These are phyloP conservation scores for Fomitopsis serialis DNA, from an alignment of 768 basidiomycete genomes.

Conservation along the genomic window DNA sequence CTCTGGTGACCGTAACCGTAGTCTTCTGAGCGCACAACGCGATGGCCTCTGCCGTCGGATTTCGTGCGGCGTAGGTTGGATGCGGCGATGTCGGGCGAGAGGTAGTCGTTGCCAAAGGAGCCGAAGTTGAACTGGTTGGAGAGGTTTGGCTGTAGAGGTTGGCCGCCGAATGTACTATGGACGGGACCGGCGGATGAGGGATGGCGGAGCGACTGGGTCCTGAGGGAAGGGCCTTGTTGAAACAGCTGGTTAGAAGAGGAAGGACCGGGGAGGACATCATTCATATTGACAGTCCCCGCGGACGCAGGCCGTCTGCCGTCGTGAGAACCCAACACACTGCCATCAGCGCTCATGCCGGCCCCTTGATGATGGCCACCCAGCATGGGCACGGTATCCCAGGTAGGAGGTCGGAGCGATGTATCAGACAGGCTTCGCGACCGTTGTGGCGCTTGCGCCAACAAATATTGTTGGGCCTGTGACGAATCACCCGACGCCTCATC, in stretches of 20 bases:
- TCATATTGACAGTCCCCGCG: constrained; percentile 31
- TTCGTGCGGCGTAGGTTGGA: constrained; percentile 42
- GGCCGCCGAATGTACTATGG: constrained; percentile 19
- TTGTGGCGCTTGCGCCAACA: constrained; percentile 27
- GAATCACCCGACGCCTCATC: constrained; percentile 5
- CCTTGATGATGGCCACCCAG: constrained; percentile 22
- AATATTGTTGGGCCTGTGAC: constrained; percentile 18
- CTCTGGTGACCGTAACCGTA: constrained; percentile 34
- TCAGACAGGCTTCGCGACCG: constrained; percentile 59
- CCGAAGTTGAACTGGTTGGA: constrained; percentile 11
- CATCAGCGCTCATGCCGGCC: constrained; percentile 27
- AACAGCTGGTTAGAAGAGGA: constrained; percentile 13
- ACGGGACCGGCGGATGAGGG: constrained; percentile 23
- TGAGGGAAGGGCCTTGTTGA: constrained; percentile 8
- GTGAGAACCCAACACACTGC: constrained; percentile 24
- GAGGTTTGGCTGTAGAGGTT: constrained; percentile 3
- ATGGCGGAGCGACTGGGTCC: constrained; percentile 8
- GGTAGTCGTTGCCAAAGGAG: constrained; percentile 18
- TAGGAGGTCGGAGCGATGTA: constrained; percentile 46
- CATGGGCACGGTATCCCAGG: constrained; percentile 43
- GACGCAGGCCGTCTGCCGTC: constrained; percentile 25
- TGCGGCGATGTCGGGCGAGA: constrained; percentile 30
- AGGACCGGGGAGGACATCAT: constrained; percentile 34
- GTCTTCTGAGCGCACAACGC: constrained; percentile 62
- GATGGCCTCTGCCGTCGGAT: constrained; percentile 41